Evolutionary conservation across 768 basidiomycete genomes (phyloP), one percentile per base, ranked within the genome.

Genomic region (Hygrophorus russula): DNA sequence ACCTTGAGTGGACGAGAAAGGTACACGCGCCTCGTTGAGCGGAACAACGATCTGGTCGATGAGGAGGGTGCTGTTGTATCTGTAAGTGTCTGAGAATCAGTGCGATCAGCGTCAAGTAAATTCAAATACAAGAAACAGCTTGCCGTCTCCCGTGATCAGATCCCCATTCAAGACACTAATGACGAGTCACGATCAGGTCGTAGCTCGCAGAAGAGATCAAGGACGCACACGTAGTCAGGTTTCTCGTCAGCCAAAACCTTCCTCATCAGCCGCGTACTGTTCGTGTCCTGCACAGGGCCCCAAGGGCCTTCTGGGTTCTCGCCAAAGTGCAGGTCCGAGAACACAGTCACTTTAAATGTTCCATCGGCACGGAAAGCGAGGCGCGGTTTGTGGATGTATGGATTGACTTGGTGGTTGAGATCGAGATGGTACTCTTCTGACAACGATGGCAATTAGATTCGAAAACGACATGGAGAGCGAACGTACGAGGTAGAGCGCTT

Each of bases 291-390:
- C 49, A 69, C 62, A 14, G 76, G 76, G 0, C 83, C 82, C 75
- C 78, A 80, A 6, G 47, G 56, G 42, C 78, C 77, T 74, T 77
- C 80, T 6, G 81, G 79, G 49, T 82, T 79, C 59, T 86, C 83
- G 18, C 84, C 83, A 24, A 24, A 24, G 24, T 86, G 83, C 24
- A 85, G 58, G 51, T 87, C 84, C 5, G 80, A 82, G 56, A 86
- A 83, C 5, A 84, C 67, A 11, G 76, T 80, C 36, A 87, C 51
- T 58, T 82, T 84, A 68, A 87, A 82, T 1, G 73, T 73, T 2
- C 76, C 78, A 53, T 81, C 71, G 0, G 56, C 24, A 6, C 65
- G 63, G 58, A 85, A 86, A 1, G 65, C 68, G 12, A 85, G 48
- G 10, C 72, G 71, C 2, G 61, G 60, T 41, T 68, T 68, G 13